Conservation (phyloP, 768 basidiomycete species). For the Suillus bovinus region DNA sequence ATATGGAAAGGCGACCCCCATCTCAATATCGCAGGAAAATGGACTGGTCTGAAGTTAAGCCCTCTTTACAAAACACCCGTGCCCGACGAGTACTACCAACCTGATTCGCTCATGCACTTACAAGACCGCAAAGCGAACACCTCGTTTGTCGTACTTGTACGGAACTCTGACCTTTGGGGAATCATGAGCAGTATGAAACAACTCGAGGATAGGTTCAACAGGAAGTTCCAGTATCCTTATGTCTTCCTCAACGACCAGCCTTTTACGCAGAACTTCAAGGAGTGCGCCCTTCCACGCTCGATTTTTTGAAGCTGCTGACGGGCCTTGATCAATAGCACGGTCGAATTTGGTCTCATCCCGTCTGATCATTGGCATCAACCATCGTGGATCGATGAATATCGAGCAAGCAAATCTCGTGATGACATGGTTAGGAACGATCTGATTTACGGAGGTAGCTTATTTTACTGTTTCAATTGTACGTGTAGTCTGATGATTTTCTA, state of each 20-base stretch:
- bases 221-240: conserved; percentile 77
- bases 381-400: conserved; percentile 71
- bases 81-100: conserved; percentile 57
- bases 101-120: conserved; percentile 34
- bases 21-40: conserved; percentile 31
- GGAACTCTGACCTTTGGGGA: conserved; percentile 61
- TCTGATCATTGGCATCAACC: conserved; percentile 77
- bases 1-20: conserved; percentile 42
- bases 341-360: conserved; percentile 66
- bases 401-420: conserved; percentile 55
- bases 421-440: conserved; percentile 64
- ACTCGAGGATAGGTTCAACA: conserved; percentile 88
- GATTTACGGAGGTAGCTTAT: conserved; percentile 59
- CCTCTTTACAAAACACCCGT: conserved; percentile 59
- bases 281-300: conserved; percentile 35
- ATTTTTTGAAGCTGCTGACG: conserved; percentile 16
- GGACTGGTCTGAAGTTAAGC: conserved; percentile 19
- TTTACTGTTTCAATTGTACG: background rate
- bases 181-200: conserved; percentile 67
- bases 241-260: conserved; percentile 87
- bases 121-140: conserved; percentile 76
- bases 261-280: conserved; percentile 75
- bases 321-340: conserved; percentile 31
- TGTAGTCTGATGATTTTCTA: conserved; percentile 25
- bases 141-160: conserved; percentile 76